Conservation (phyloP, 208 protist species). For the Crithidia thermophila region DNA sequence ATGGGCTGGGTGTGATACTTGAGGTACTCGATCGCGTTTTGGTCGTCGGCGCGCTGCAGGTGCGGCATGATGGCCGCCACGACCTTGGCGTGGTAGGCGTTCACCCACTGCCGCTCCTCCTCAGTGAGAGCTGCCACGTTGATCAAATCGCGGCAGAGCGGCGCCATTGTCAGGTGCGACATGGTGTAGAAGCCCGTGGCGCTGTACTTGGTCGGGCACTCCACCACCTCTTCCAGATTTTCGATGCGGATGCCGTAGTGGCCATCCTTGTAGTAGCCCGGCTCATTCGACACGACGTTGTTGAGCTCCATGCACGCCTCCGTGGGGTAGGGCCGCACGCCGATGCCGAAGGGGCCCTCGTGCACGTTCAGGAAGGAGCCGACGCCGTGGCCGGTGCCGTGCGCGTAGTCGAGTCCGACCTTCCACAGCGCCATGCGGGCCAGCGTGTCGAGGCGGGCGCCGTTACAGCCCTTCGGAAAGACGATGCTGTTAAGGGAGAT, state of each 20-base stretch:
- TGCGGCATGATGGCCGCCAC: conserved; percentile 41
- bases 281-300: conserved; percentile 92
- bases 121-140: conserved; percentile 71
- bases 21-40: conserved; percentile 64
- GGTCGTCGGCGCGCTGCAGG: conserved; percentile 52
- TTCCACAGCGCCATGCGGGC: conserved; percentile 93
- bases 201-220: conserved; percentile 53
- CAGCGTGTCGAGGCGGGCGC: conserved; percentile 88
- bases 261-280: conserved; percentile 98
- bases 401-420: conserved; percentile 94
- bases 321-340: conserved; percentile 45
- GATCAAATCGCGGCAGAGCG: conserved; percentile 92
- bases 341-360: conserved; percentile 93
- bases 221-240: conserved; percentile 94
- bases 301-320: conserved; percentile 58
- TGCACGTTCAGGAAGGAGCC: conserved; percentile 97
- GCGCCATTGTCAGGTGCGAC: conserved; percentile 87
- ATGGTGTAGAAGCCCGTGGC: conserved; percentile 73
- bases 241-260: conserved; percentile 98
- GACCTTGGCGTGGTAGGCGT: conserved; percentile 80
- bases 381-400: conserved; percentile 98
- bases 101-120: conserved; percentile 70
- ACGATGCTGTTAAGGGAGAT: conserved; percentile 80
- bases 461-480: conserved; percentile 89
- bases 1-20: conserved; percentile 67